Base-by-base conservation (phyloP, 1,284 basidiomycete species). In the Clitocybe nebularis region DNA sequence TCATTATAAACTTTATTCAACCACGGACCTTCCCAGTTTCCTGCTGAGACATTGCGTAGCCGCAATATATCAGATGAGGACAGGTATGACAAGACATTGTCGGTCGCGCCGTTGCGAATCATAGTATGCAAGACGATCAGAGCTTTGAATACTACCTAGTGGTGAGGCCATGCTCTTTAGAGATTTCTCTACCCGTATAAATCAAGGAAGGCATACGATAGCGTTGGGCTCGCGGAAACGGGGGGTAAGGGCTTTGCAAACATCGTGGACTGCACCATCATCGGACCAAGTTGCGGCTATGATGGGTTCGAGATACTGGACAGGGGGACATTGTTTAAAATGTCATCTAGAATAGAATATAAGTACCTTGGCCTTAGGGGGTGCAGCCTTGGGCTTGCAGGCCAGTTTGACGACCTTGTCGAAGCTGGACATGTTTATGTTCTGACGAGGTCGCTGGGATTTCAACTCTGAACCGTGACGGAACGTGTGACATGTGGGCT, bases 41-140 rank as follows among this genome's bases (percentile, higher is more conserved):
- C 84, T 13, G 74, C 63, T 20, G 79, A 79, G 5, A 96, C 84
- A 56, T 90, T 89, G 45, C 80, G 76, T 39, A 97, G 69, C 43
- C 82, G 79, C 32, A 98, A 69, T 10, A 89, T 73, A 54, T 95
- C 90, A 3, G 80, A 76, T 23, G 82, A 77, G 3, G 89, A 84
- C 13, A 97, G 76, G 59, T 91, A 86, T 8, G 78, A 73, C 23
- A 98, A 79, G 5, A 98, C 81, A 54, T 92, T 89, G 68, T 97
- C 93, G 10, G 94, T 93, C 9, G 89, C 79, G 11, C 93, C 94
- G 47, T 92, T 91, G 21, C 94, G 82, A 58, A 99, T 89, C 84
- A 99, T 89, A 22, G 86, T 93, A 62, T 99, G 95, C 14, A 98
- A 71, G 4, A 96, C 90, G 56, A 99, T 84, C 53, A 99, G 74